phyloP scores from a whole-genome alignment of 306 rosid species.

The Vigna trinervia region DNA sequence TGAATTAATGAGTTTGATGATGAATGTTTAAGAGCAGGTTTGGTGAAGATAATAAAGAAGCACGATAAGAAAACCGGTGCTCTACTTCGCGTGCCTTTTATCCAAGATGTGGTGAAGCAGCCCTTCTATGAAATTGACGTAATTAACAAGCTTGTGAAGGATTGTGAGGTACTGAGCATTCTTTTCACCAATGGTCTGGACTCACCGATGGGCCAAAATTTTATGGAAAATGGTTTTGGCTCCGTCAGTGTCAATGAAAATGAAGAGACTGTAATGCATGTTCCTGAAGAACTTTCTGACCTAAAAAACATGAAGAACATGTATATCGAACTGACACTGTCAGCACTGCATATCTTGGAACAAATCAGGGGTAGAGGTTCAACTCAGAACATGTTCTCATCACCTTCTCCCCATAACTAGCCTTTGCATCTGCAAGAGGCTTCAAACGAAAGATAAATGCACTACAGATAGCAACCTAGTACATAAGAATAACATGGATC shows the following conservation, averaged over 20 bases:
- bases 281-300: constrained; percentile 74
- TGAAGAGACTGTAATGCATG: constrained; percentile 47
- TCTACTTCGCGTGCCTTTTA: constrained; percentile 70
- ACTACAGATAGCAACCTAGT: neutral
- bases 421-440: constrained; percentile 44
- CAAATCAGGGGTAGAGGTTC: constrained; percentile 83
- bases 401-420: constrained; percentile 65
- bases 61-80: constrained; percentile 90
- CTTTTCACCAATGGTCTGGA: constrained; percentile 48
- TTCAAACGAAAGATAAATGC: constrained; percentile 37
- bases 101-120: constrained; percentile 78
- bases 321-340: constrained; percentile 60
- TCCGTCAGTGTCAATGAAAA: constrained; percentile 40
- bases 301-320: constrained; percentile 74
- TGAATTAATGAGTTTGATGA: constrained; percentile 5
- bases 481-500: too few relatives aligned
- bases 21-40: constrained; percentile 42
- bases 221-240: constrained; percentile 46
- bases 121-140: constrained; percentile 87
- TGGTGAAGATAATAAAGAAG: constrained; percentile 91
- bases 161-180: constrained; percentile 69
- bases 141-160: constrained; percentile 75
- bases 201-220: constrained; percentile 37
- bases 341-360: constrained; percentile 70
- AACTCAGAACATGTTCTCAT: constrained; percentile 68